Conservation (phyloP, 2,329 filamentous ascomycete genomes). For the Epichloe scottii region DNA sequence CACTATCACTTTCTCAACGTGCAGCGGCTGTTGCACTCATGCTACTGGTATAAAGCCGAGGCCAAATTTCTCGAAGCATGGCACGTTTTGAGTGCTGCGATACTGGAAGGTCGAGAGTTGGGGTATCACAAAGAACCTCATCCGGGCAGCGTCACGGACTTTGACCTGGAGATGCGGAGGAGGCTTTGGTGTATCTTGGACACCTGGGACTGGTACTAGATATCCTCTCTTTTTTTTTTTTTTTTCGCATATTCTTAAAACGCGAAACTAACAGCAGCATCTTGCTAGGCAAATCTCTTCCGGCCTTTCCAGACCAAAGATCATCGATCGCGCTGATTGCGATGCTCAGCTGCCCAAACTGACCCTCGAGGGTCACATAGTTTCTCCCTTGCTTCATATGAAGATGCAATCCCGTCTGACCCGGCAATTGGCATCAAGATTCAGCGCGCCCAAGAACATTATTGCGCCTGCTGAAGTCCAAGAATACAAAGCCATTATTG, state of each 20-base stretch:
- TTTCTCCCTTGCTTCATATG: constrained; percentile 19
- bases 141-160: constrained; percentile 12
- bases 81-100: constrained; percentile 19
- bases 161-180: constrained; percentile 19
- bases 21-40: constrained; percentile 17
- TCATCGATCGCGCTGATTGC: constrained; percentile 19
- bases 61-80: constrained; percentile 19
- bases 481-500: constrained; percentile 18
- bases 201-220: constrained; percentile 21
- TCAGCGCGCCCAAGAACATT: constrained; percentile 15
- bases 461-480: constrained; percentile 15
- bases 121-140: constrained; percentile 14
- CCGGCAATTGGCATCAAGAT: constrained; percentile 12
- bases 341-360: constrained; percentile 16
- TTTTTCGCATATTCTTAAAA: background rate
- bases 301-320: constrained; percentile 17
- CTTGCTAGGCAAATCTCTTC: constrained; percentile 20
- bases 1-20: constrained; percentile 17
- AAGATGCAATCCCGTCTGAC: constrained; percentile 18
- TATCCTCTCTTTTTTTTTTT: background rate
- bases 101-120: constrained; percentile 18
- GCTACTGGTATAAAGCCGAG: constrained; percentile 22
- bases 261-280: background rate
- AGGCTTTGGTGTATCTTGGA: constrained; percentile 21
- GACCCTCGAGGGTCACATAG: constrained; percentile 15